Percentiles rank a stretch among this genome's conserved stretches.
Evolutionary conservation across 2,329 filamentous ascomycete species (phyloP).

Genomic region (Herpotrichia juniperi): DNA sequence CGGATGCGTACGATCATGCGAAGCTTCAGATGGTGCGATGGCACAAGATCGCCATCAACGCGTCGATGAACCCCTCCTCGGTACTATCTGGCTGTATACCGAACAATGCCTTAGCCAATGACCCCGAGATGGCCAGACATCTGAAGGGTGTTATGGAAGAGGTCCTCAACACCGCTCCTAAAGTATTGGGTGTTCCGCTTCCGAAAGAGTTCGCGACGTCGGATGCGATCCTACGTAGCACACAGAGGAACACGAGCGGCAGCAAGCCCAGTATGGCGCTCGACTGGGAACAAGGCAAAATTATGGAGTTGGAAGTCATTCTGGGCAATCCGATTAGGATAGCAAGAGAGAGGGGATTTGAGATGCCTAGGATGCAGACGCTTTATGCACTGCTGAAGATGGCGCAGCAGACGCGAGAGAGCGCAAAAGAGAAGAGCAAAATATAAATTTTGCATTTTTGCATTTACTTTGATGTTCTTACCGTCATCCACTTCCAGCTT

Average conservation of each 20-base stretch:
- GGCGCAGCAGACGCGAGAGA: constrained; percentile 62
- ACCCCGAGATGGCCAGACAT: constrained; percentile 67
- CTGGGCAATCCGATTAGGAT: constrained; percentile 73
- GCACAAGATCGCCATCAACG: constrained; percentile 81
- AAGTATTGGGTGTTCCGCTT: constrained; percentile 66
- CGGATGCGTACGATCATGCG: constrained; percentile 67
- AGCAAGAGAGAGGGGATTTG: constrained; percentile 65
- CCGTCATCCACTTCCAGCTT: background rate
- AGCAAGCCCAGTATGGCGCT: constrained; percentile 69
- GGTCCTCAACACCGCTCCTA: constrained; percentile 68
- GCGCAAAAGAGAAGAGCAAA: constrained; percentile 28
- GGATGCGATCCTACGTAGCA: constrained; percentile 68
- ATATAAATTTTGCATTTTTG: constrained; percentile 14
- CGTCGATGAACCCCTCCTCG: constrained; percentile 74
- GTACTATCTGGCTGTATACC: constrained; percentile 69
- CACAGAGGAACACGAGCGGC: constrained; percentile 65
- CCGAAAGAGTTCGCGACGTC: constrained; percentile 66
- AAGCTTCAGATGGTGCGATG: constrained; percentile 73
- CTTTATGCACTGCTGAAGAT: constrained; percentile 70
- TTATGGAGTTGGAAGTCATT: constrained; percentile 75
- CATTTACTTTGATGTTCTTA: background rate
- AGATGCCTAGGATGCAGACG: constrained; percentile 70
- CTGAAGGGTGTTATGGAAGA: constrained; percentile 72
- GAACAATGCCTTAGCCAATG: constrained; percentile 70
- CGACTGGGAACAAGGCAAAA: constrained; percentile 70